Conservation (phyloP, 345 rosid species). For the Salix arbutifolia region DNA sequence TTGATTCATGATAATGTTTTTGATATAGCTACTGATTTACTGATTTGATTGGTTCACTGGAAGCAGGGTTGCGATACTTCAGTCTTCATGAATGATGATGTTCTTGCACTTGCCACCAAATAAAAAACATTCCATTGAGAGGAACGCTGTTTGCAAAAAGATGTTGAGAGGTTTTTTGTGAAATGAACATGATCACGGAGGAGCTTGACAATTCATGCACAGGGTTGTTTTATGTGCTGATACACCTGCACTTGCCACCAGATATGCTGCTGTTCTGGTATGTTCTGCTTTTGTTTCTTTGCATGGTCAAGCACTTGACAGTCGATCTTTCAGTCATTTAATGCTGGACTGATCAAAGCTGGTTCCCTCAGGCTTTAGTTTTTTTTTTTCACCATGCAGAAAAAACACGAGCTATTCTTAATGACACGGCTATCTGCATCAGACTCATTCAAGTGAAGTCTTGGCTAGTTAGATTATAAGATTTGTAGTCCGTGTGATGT, state of each 20-base stretch:
- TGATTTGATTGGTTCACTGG: conserved; percentile 3
- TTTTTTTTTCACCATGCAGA: too few relatives aligned
- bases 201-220: conserved; percentile 33
- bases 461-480: too few relatives aligned
- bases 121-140: conserved; percentile 24
- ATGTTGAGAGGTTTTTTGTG: conserved; percentile 23
- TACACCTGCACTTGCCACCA: conserved; percentile 21
- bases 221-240: conserved; percentile 34
- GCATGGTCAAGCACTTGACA: too few relatives aligned
- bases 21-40: neutral
- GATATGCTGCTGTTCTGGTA: conserved; percentile 34
- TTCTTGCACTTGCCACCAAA: conserved; percentile 17
- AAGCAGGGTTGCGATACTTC: conserved; percentile 51
- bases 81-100: conserved; percentile 29
- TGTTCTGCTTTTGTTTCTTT: neutral
- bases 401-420: too few relatives aligned
- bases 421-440: too few relatives aligned
- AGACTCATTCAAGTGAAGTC: too few relatives aligned
- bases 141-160: conserved; percentile 23
- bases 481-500: too few relatives aligned
- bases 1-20: neutral
- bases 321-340: too few relatives aligned
- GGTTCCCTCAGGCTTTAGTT: too few relatives aligned
- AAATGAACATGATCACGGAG: conserved; percentile 24
- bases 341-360: too few relatives aligned